phyloP scores from a whole-genome alignment of 768 basidiomycete species.

The Butyriboletus loyo region DNA sequence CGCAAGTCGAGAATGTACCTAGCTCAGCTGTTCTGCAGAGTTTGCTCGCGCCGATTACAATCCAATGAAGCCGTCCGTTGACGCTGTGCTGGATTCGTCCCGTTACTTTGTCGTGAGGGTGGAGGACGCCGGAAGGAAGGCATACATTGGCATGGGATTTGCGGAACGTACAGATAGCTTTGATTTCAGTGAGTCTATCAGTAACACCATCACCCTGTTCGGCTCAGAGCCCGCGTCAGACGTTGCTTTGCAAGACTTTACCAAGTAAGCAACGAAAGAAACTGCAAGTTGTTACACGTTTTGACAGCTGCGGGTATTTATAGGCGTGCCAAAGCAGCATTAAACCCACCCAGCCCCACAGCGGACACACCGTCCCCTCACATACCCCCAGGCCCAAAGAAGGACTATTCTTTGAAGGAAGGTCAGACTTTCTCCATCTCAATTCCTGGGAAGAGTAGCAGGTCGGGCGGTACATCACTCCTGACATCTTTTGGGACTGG shows the following conservation, averaged over 20 bases:
- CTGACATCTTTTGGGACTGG: slow-evolving; percentile 35
- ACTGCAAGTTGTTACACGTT: neutral
- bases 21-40: slow-evolving; percentile 42
- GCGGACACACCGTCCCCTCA: slow-evolving; percentile 57
- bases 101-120: slow-evolving; percentile 93
- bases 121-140: slow-evolving; percentile 83
- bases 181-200: slow-evolving; percentile 72
- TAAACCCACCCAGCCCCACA: slow-evolving; percentile 49
- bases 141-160: slow-evolving; percentile 94
- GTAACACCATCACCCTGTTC: neutral
- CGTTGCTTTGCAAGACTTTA: slow-evolving; percentile 83
- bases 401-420: slow-evolving; percentile 91
- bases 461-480: slow-evolving; percentile 34
- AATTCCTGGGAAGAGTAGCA: slow-evolving; percentile 74
- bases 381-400: slow-evolving; percentile 76
- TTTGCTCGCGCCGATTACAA: slow-evolving; percentile 89
- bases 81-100: slow-evolving; percentile 93
- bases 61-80: slow-evolving; percentile 75
- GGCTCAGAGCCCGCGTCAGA: slow-evolving; percentile 42
- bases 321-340: slow-evolving; percentile 63
- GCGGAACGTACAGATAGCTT: slow-evolving; percentile 85
- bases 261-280: slow-evolving; percentile 50
- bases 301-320: neutral
- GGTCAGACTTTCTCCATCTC: slow-evolving; percentile 92
- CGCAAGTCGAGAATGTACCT: slow-evolving; percentile 9